Evolutionary conservation across 2,329 filamentous ascomycete genomes (phyloP), one percentile per base, ranked within the genome.

Genomic region (Kalmusia sp.): DNA sequence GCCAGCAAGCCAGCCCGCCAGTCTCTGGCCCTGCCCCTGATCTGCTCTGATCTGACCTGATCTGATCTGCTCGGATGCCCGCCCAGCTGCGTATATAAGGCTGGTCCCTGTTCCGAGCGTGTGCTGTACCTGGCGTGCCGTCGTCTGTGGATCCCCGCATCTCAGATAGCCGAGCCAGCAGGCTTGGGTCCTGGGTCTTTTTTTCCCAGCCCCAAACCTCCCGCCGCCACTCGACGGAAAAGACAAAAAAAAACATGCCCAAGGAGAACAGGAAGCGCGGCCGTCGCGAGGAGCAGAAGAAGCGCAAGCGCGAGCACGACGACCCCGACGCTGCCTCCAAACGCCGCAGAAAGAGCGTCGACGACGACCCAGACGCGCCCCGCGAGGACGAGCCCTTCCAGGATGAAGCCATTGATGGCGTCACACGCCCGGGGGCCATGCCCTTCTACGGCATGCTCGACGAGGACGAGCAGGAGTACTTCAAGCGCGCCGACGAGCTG

Each of bases 381-480:
- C 37, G 51, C n/a, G 45, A 58, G 15, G 45, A 61, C 14, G 52
- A 52, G 1, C 54, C 59, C 24, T 57, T 54, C 55, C 60, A 62
- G 48, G 54, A 67, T 49, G 64, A 64, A 22, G 65, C 62, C 30
- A 27, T 63, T 73, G 65, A 67, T 48, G 66, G 57, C 55, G 61
- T 63, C 58, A 68, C 69, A 31, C 70, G 67, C 30, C 70, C 66
- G 2, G 76, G 75, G 8, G 90, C 91, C 54, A 85, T 81, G 63
- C 87, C 91, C 51, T 99, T 96, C 79, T 98, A 96, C 67, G 95
- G 95, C 59, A 88, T 97, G 81, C 87, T 99, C 22, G 90, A 92
- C 65, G 89, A 96, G 49, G 86, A 96, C 62, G 95, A 99, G 79
- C 92, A 96, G 71, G 93, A 97, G 74, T 97, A 97, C 75, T 99